phyloP scores from a whole-genome alignment of 148 eudicot genomes.

The Arctostaphylos glauca region DNA sequence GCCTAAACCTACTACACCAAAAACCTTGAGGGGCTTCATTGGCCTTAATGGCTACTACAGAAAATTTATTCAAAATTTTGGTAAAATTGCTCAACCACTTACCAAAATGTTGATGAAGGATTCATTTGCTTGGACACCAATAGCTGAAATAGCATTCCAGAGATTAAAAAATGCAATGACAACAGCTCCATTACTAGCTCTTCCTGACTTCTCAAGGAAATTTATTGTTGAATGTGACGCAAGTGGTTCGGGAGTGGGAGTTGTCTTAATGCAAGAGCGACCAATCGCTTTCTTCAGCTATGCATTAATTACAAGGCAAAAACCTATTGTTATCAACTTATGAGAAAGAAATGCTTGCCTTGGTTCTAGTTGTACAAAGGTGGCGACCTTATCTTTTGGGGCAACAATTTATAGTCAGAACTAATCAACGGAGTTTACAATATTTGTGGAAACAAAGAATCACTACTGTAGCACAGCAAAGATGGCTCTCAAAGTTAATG shows the following conservation, averaged over 20 bases:
- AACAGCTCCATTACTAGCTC: not conserved
- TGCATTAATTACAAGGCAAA: not conserved
- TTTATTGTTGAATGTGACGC: constrained; percentile 17
- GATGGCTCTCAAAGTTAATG: not conserved
- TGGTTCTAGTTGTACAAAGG: not conserved
- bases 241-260: not conserved
- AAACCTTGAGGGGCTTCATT: no score
- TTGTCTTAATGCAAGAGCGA: not conserved
- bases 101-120: no score
- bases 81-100: no score
- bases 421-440: not conserved
- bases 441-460: not conserved
- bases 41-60: no score
- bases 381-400: not conserved
- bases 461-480: not conserved
- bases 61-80: no score
- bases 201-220: constrained; percentile 3
- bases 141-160: no score
- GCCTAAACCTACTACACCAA: no score
- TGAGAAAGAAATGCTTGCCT: constrained; percentile 10
- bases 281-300: constrained; percentile 13
- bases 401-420: not conserved
- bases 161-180: not conserved
- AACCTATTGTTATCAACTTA: not conserved
- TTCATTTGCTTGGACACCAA: no score